Conservation (phyloP, 1,284 basidiomycete species). For the Fomitiporia mediterranea region DNA sequence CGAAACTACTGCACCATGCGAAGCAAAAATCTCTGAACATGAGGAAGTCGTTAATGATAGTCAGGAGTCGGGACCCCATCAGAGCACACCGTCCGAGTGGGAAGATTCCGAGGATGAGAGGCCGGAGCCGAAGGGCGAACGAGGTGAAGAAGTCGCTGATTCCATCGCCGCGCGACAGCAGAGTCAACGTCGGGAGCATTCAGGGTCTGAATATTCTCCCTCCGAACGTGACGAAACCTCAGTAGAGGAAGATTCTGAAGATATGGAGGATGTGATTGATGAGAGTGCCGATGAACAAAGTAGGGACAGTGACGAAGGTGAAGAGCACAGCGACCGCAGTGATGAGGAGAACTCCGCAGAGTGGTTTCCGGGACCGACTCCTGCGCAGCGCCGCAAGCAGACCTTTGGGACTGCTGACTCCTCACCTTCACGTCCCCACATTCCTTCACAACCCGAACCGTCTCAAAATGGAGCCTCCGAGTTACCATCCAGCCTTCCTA, state of each 20-base stretch:
- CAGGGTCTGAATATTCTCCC: background rate
- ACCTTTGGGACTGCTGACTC: background rate
- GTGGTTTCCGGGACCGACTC: background rate
- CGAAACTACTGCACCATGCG: background rate
- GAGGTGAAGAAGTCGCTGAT: background rate
- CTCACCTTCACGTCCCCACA: too few species aligned
- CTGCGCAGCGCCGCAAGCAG: constrained; percentile 3
- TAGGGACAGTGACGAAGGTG: background rate
- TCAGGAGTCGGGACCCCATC: background rate
- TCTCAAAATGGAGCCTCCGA: background rate
- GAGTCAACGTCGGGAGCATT: background rate
- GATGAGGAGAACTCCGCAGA: background rate
- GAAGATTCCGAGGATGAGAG: constrained; percentile 10
- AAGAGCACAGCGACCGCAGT: background rate
- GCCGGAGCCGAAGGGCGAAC: background rate
- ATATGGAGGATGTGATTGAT: background rate
- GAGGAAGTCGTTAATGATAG: background rate
- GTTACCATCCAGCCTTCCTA: background rate
- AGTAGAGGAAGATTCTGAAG: background rate
- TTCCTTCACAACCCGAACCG: background rate
- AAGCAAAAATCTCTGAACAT: background rate
- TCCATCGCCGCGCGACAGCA: background rate
- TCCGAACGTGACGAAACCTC: background rate
- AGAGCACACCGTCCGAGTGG: constrained; percentile 18
- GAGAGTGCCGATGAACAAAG: background rate